These are phyloP conservation scores for Penicillium digitatum DNA, from an alignment of 2,329 filamentous ascomycete species.

Conservation along the genomic window DNA sequence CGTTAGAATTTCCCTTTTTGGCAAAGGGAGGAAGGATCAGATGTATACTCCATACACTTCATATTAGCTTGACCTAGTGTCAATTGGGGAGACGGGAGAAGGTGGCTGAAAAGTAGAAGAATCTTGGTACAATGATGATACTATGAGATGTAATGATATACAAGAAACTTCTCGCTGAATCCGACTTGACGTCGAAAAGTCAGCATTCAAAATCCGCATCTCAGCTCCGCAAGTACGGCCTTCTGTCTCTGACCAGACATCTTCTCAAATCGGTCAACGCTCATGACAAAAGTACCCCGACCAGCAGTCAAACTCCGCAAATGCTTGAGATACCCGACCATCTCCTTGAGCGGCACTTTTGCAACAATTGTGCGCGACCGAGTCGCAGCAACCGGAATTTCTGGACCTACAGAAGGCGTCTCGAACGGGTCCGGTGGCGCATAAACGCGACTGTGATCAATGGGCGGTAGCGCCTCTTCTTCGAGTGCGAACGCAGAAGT, in stretches of 20 bases:
- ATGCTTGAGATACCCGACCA: slow-evolving; percentile 91
- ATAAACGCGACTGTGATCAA: slow-evolving; percentile 75
- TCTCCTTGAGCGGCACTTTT: slow-evolving; percentile 88
- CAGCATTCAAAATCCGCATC: slow-evolving; percentile 31
- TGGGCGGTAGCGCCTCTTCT: slow-evolving; percentile 40
- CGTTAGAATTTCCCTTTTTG: not conserved
- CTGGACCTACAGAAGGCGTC: slow-evolving; percentile 20
- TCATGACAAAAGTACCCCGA: slow-evolving; percentile 72
- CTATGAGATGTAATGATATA: not conserved
- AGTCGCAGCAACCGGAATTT: slow-evolving; percentile 32
- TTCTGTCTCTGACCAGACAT: slow-evolving; percentile 60
- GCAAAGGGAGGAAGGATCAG: not conserved
- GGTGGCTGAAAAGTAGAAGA: not conserved
- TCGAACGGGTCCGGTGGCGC: slow-evolving; percentile 79
- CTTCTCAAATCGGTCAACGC: slow-evolving; percentile 65
- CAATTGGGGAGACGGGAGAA: not conserved
- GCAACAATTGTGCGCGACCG: slow-evolving; percentile 68
- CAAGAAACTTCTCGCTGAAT: not conserved
- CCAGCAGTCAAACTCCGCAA: slow-evolving; percentile 84
- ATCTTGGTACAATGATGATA: slow-evolving; percentile 3
- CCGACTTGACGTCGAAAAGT: not conserved
- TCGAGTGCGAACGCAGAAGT: slow-evolving; percentile 9
- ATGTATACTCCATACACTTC: not conserved
- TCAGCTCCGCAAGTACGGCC: slow-evolving; percentile 49
- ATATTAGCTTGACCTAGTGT: not conserved